Evolutionary conservation across 2,329 filamentous ascomycete species (phyloP).

Genomic region (Mollisiaceae sp.): DNA sequence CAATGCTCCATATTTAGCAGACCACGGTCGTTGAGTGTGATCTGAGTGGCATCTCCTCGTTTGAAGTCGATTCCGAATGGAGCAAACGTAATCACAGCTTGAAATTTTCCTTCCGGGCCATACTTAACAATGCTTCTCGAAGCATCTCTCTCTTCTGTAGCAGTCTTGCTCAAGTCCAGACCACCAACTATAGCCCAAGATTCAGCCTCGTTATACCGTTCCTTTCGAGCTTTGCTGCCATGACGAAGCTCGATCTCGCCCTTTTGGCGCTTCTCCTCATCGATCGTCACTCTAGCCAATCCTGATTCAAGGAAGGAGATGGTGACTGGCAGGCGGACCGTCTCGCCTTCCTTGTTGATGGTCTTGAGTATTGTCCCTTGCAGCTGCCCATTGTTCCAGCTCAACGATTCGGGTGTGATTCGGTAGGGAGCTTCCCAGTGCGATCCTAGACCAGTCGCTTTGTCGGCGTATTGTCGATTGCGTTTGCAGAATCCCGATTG

Average conservation of each 20-base stretch:
- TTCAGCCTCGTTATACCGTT: slow-evolving; percentile 91
- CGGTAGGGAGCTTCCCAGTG: slow-evolving; percentile 83
- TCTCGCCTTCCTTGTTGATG: slow-evolving; percentile 66
- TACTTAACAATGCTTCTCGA: slow-evolving; percentile 77
- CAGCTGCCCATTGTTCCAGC: slow-evolving; percentile 80
- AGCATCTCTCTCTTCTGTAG: slow-evolving; percentile 70
- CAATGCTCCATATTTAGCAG: slow-evolving; percentile 95
- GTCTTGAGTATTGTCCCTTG: slow-evolving; percentile 83
- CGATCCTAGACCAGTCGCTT: slow-evolving; percentile 65
- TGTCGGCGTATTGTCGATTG: slow-evolving; percentile 88
- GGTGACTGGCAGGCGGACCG: slow-evolving; percentile 79
- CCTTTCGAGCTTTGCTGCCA: slow-evolving; percentile 82
- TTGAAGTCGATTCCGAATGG: slow-evolving; percentile 89
- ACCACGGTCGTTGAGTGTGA: slow-evolving; percentile 90
- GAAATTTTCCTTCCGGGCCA: slow-evolving; percentile 75
- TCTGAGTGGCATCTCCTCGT: slow-evolving; percentile 78
- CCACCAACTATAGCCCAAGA: slow-evolving; percentile 88
- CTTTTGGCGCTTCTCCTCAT: slow-evolving; percentile 89
- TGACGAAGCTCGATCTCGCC: slow-evolving; percentile 88
- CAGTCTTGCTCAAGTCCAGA: slow-evolving; percentile 71
- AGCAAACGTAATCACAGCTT: slow-evolving; percentile 81
- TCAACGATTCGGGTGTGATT: slow-evolving; percentile 72
- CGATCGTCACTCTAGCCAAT: slow-evolving; percentile 82
- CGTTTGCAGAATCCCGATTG: slow-evolving; percentile 98
- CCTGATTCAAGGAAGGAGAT: slow-evolving; percentile 91